Conservation (phyloP, 116 monocot genomes). For the Papilionanthe hybrid region DNA sequence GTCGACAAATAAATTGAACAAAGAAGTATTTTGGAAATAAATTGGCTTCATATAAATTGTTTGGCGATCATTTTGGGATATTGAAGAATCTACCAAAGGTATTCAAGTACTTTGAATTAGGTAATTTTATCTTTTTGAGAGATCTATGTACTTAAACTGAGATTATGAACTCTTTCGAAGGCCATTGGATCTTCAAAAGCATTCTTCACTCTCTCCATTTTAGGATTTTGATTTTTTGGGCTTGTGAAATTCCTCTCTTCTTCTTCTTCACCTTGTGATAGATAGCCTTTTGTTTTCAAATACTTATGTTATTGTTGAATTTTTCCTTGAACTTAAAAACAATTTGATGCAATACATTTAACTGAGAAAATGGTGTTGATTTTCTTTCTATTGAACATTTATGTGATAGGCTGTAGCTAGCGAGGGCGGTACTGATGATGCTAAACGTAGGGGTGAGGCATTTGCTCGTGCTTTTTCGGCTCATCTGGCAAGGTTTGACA, state of each 20-base stretch:
- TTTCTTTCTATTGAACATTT: conserved; percentile 3
- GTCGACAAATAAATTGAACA: no score
- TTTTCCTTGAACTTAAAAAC: not conserved
- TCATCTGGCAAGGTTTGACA: conserved; percentile 78
- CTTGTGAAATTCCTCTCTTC: not conserved
- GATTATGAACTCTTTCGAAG: not conserved
- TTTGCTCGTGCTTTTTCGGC: conserved; percentile 97
- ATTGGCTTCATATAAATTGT: no score
- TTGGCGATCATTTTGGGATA: no score
- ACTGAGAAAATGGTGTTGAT: not conserved
- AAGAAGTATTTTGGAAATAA: no score
- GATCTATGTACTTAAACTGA: not conserved
- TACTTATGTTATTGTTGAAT: not conserved
- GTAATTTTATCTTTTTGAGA: not conserved
- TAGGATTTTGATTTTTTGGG: not conserved
- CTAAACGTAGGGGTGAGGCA: conserved; percentile 93
- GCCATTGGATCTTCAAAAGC: not conserved
- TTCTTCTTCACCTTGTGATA: not conserved
- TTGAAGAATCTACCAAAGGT: not conserved
- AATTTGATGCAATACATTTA: not conserved
- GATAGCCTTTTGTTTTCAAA: not conserved
- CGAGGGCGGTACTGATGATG: conserved; percentile 99
- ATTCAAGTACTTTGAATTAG: not conserved
- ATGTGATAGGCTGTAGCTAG: conserved; percentile 82
- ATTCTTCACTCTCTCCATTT: not conserved